Base-by-base conservation (phyloP, 768 basidiomycete genomes). In the Austroboletus festivus region DNA sequence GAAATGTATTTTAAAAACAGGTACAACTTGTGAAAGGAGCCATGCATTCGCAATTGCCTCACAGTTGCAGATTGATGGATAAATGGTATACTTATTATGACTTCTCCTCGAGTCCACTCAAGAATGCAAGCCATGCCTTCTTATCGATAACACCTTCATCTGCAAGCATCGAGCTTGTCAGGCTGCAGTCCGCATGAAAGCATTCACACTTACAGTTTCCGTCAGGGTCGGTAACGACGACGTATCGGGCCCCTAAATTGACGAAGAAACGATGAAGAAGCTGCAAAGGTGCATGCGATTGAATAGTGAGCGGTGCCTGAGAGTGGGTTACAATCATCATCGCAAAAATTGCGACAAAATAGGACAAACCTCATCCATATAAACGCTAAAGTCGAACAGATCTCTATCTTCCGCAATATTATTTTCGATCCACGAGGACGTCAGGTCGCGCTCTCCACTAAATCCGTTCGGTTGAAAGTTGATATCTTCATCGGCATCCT, bases 111-210 rank as follows among this genome's bases (percentile, higher is more conserved):
- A 94, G 69, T 58, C 85, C 81, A 43, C 75, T 81, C 31, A 97
- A 71, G 70, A 95, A 95, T 7, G 80, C 85, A 22, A 98, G 78
- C 93, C 93, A 99, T 0, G 80, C 81, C 70, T 95, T 94, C 76
- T 97, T 97, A 65, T 93, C 86, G 47, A 99, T 88, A 10, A 94
- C 76, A 8, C 96, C 96, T 59, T 88, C 83, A 61, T 93, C 90
- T 92, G 59, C 22, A 35, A 22, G 24, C 23, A 15, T 19, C 41
- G 24, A 42, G 12, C 3, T 42, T 1, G 38, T 48, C 19, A 51
- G 21, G 41, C 13, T 24, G 28, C 22, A 49, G 4, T 15, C 18
- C 49, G 11, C 44, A 46, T 42, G 31, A 39, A 26, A 31, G 44
- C 35, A 37, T 26, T 63, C 11, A n/a, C n/a, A 44, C 85, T 62